These are phyloP conservation scores for Mucor circinelloides DNA, from an alignment of 371 early-diverging fungal species.

Conservation along the genomic window DNA sequence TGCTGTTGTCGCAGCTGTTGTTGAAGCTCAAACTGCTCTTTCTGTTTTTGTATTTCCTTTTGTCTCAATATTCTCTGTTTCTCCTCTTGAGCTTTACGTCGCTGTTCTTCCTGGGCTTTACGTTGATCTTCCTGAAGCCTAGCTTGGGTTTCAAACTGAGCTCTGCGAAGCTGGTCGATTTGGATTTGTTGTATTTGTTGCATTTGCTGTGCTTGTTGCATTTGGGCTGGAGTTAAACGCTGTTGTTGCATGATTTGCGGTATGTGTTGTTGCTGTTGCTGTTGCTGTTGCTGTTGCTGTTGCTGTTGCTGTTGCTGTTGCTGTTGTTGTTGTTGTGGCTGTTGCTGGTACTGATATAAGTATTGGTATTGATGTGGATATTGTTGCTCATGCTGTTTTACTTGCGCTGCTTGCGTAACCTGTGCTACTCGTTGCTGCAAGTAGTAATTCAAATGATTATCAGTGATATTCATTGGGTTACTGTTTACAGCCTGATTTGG, in stretches of 20 bases:
- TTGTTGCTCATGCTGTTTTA: slow-evolving; percentile 3
- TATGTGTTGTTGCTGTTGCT: slow-evolving; percentile 7
- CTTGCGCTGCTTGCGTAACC: not conserved
- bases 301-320: slow-evolving; percentile 15
- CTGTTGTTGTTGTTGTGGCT: slow-evolving; percentile 2
- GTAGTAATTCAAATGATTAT: not conserved
- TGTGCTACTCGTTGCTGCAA: not conserved
- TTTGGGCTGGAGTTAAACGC: not conserved
- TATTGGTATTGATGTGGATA: slow-evolving; percentile 3
- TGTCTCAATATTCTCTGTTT: not conserved
- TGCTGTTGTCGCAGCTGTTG: not conserved
- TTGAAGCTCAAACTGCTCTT: slow-evolving; percentile 5
- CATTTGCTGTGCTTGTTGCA: slow-evolving; percentile 7
- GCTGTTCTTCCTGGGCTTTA: not conserved
- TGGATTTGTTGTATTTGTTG: slow-evolving; percentile 1
- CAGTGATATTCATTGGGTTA: too few relatives aligned
- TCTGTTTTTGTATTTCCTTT: not conserved
- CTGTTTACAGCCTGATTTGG: too few relatives aligned
- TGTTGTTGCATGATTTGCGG: slow-evolving; percentile 13
- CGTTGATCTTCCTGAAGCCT: too few relatives aligned
- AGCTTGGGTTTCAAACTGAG: too few relatives aligned
- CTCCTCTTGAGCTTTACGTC: not conserved
- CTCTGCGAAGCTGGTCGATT: not conserved
- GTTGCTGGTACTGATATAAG: not conserved
- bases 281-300: not conserved